These are phyloP conservation scores for Sclerotinia minor DNA, from an alignment of 2,329 filamentous ascomycete genomes.

Conservation along the genomic window DNA sequence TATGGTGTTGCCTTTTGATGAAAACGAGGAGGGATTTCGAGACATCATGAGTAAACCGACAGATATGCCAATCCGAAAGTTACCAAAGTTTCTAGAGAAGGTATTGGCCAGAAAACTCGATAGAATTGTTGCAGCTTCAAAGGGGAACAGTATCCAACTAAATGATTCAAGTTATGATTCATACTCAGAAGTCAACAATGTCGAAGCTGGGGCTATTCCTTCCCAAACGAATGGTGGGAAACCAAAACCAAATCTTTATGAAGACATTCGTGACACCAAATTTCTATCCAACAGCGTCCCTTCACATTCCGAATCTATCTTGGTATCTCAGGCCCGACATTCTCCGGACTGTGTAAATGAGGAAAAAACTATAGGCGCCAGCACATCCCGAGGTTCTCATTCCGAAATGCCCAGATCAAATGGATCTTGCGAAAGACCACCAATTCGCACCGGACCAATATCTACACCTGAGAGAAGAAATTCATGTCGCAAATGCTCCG, in stretches of 20 bases:
- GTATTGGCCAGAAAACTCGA: neutral
- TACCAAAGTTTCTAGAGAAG: neutral
- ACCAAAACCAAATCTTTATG: neutral
- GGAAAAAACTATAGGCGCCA: neutral
- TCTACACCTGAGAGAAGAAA: neutral
- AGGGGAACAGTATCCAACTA: no score
- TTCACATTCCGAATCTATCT: neutral
- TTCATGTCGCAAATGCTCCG: neutral
- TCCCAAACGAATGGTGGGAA: neutral
- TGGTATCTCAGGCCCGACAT: neutral
- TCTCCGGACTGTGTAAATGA: neutral
- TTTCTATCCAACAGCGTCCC: no score
- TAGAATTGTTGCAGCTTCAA: neutral
- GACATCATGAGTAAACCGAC: neutral
- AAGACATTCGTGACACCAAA: neutral
- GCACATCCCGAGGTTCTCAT: neutral
- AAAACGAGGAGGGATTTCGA: neutral
- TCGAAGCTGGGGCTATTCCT: neutral
- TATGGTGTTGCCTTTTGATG: constrained; percentile 1
- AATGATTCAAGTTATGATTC: no score
- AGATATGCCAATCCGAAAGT: neutral
- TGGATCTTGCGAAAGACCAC: neutral
- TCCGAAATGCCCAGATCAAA: neutral
- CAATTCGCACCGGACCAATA: neutral
- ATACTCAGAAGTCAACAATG: neutral